Conservation (phyloP, 768 basidiomycete species). For the Mycena latifolia region DNA sequence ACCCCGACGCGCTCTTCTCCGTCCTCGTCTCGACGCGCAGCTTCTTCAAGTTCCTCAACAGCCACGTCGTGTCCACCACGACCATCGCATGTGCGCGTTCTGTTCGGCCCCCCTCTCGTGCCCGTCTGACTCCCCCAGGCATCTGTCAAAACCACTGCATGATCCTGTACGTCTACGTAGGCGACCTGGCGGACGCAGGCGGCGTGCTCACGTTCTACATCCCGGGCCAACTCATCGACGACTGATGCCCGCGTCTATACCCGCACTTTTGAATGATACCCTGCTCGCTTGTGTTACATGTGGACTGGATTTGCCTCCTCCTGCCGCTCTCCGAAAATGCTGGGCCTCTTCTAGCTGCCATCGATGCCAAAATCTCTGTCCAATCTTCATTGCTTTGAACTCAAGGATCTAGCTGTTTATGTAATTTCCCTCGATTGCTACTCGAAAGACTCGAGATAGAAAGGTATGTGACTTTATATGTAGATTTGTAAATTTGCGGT, state of each 20-base stretch:
- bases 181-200: slow-evolving; percentile 81
- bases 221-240: slow-evolving; percentile 57
- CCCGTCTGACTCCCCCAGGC: slow-evolving; percentile 55
- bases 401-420: no score
- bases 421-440: no score
- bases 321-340: no score
- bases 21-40: slow-evolving; percentile 80
- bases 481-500: no score
- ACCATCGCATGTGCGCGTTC: slow-evolving; percentile 83
- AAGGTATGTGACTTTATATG: no score
- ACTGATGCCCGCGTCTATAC: slow-evolving; percentile 21
- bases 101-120: not conserved
- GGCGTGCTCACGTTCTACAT: slow-evolving; percentile 92
- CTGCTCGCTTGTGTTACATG: no score
- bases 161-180: slow-evolving; percentile 92
- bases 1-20: slow-evolving; percentile 70
- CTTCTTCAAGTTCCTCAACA: slow-evolving; percentile 85
- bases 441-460: no score
- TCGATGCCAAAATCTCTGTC: no score
- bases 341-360: no score
- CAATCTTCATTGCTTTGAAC: no score
- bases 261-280: slow-evolving; percentile 23
- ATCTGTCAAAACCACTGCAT: slow-evolving; percentile 87
- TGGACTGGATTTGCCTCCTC: no score
- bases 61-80: slow-evolving; percentile 83